Evolutionary conservation across 768 basidiomycete genomes (phyloP), one percentile per base, ranked within the genome.

Genomic region (Trametes elegans): DNA sequence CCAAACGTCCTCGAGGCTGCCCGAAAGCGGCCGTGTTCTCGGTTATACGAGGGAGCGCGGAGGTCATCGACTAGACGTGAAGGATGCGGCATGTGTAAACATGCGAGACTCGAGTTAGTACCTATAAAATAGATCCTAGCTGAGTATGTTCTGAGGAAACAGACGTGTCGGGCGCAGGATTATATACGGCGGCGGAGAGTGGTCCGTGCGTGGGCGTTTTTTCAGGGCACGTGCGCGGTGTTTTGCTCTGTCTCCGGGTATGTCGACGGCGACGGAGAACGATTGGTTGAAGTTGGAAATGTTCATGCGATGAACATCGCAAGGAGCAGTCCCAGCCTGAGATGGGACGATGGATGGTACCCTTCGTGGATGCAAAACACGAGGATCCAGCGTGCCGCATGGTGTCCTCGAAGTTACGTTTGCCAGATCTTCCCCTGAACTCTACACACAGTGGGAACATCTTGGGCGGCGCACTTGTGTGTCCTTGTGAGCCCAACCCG

Each of bases 41-140:
- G 62, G 73, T 70, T 62, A 64, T 63, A 74, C 70, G 73, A 68
- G 70, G 55, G 67, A 62, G 59, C 68, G 71, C 65, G 36, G 45
- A 39, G 59, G 65, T 74, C 73, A 74, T 74, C 73, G 64, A 69
- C 67, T 71, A 70, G 73, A 72, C 66, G 62, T 62, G 67, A 73
- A 68, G 69, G 62, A 71, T 68, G 71, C 66, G 73, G 71, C 73
- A 74, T 70, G 70, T 67, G 66, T 74, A 72, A 73, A 73, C 70
- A 71, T 74, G 73, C 73, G 66, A 74, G 71, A 74, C 73, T 72
- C 73, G 67, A 72, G 73, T 74, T 73, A 73, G 73, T 70, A 70
- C 59, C 62, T 63, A 63, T 63, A 63, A 58, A 60, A 63, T 63
- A 63, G 62, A 63, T 63, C 62, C 62, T 68, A 68, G 68, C 67